phyloP scores from a whole-genome alignment of 2,329 filamentous ascomycete genomes.

The Ceratocystis ficicola region DNA sequence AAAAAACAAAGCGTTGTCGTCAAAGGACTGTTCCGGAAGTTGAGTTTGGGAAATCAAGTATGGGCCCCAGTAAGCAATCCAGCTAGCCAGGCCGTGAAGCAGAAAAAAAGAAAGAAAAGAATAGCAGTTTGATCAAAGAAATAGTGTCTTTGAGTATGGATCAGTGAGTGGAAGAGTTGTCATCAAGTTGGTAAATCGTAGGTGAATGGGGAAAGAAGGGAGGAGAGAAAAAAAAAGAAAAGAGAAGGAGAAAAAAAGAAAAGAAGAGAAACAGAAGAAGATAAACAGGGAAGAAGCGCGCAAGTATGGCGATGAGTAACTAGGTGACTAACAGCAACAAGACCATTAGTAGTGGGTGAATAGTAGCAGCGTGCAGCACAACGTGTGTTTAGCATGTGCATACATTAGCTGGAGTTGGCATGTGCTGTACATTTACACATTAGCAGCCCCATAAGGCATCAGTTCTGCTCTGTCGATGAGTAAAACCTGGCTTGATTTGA shows the following conservation, averaged over 20 bases:
- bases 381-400: no score
- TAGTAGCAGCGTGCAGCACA: no score
- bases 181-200: slow-evolving; percentile 6
- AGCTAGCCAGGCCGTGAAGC: neutral
- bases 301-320: no score
- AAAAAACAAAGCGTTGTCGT: neutral
- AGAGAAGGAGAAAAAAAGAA: neutral
- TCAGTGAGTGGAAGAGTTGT: neutral
- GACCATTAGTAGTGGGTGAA: no score
- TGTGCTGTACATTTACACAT: neutral
- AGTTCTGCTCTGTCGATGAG: neutral
- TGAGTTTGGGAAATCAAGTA: neutral
- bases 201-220: neutral
- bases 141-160: neutral
- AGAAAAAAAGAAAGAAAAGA: neutral
- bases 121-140: neutral
- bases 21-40: neutral
- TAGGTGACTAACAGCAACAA: neutral
- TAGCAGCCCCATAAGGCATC: neutral
- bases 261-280: slow-evolving; percentile 1
- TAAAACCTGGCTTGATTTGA: no score
- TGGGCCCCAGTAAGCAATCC: neutral
- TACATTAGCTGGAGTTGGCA: no score
- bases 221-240: neutral
- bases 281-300: slow-evolving; percentile 5